Conservation (phyloP, 306 rosid genomes). For the Lupinus albus region DNA sequence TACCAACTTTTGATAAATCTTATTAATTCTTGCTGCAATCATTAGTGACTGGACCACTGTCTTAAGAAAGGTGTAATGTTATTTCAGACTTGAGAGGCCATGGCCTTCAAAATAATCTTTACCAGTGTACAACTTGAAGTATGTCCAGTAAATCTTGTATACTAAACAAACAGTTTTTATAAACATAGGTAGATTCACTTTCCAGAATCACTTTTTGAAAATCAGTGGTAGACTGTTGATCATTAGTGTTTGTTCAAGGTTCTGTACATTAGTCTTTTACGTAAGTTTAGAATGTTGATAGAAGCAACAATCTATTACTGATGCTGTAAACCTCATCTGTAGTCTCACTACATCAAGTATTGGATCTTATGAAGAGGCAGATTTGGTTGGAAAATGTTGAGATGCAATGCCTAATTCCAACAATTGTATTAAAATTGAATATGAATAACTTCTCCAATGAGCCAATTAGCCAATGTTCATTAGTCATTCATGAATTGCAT, state of each 20-base stretch:
- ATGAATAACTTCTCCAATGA: neutral
- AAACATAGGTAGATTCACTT: neutral
- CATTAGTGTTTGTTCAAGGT: neutral
- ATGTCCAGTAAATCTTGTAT: neutral
- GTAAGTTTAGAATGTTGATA: neutral
- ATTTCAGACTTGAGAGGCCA: neutral
- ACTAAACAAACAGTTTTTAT: neutral
- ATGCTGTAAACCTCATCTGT: neutral
- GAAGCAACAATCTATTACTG: neutral
- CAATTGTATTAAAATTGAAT: constrained; percentile 6
- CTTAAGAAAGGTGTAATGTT: too few species aligned
- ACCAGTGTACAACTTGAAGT: neutral
- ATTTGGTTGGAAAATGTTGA: neutral
- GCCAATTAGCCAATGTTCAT: neutral
- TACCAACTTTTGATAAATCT: neutral
- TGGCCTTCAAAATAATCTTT: neutral
- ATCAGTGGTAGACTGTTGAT: neutral
- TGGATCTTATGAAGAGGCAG: constrained; percentile 7
- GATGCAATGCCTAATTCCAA: neutral
- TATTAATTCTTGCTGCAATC: neutral
- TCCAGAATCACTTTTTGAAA: neutral
- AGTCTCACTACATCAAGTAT: neutral
- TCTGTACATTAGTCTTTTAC: neutral
- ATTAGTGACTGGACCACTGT: too few species aligned
- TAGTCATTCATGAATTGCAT: neutral